phyloP scores from a whole-genome alignment of 208 protist species.

The Leishmania martiniquensis region DNA sequence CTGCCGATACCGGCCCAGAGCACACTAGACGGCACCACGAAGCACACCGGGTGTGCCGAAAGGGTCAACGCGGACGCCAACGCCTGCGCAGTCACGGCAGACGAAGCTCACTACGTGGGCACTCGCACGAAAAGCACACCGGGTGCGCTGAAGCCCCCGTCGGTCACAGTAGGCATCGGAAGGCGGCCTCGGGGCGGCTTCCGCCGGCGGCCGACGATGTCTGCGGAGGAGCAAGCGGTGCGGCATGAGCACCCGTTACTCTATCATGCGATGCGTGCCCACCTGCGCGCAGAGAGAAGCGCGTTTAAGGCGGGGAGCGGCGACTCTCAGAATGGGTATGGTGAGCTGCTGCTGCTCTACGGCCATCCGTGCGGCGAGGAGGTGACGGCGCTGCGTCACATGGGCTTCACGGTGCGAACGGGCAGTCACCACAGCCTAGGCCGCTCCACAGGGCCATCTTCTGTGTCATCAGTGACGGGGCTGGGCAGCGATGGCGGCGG shows the following conservation, averaged over 20 bases:
- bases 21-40: constrained; percentile 5
- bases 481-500: constrained; percentile 2
- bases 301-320: neutral
- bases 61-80: neutral
- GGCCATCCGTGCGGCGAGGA: constrained; percentile 19
- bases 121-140: neutral
- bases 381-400: constrained; percentile 19
- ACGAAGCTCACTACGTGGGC: neutral
- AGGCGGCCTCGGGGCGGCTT: neutral
- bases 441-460: neutral
- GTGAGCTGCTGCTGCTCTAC: constrained; percentile 18
- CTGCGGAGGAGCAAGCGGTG: constrained; percentile 17
- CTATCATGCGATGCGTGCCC: constrained; percentile 10
- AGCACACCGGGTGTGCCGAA: neutral
- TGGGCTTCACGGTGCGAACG: constrained; percentile 31
- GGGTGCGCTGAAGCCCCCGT: constrained; percentile 1
- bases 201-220: neutral
- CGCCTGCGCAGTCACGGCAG: neutral
- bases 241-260: constrained; percentile 21
- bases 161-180: neutral
- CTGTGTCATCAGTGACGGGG: neutral
- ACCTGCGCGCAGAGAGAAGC: neutral
- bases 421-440: constrained; percentile 17
- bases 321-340: neutral
- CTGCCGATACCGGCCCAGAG: constrained; percentile 31